Conservation (phyloP, 176 grass and related monocot species). For the Poa pratensis region DNA sequence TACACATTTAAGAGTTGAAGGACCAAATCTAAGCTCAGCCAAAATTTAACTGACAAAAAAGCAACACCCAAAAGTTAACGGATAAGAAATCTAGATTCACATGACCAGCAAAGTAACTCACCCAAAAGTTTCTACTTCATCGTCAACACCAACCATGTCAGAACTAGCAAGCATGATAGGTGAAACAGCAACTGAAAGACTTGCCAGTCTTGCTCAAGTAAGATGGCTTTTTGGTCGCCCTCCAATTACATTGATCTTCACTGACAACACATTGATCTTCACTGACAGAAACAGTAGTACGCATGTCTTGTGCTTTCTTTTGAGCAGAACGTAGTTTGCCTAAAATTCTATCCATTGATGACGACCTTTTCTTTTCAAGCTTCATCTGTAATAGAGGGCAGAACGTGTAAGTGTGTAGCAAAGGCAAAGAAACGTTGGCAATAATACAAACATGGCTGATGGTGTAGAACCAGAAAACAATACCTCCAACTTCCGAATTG, state of each 20-base stretch:
- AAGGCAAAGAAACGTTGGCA: not conserved
- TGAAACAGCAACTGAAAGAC: constrained; percentile 81
- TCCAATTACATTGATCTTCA: constrained; percentile 49
- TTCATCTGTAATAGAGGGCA: constrained; percentile 72
- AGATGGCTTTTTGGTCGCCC: constrained; percentile 46
- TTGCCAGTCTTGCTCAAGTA: constrained; percentile 48
- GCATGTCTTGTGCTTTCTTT: constrained; percentile 93
- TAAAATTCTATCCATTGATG: constrained; percentile 94
- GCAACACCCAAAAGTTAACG: no score
- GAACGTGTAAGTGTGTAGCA: constrained; percentile 1
- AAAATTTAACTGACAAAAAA: no score
- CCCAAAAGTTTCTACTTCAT: constrained; percentile 18
- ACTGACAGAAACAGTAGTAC: constrained; percentile 49
- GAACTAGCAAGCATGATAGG: constrained; percentile 66
- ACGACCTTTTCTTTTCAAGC: constrained; percentile 92
- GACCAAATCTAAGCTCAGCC: no score
- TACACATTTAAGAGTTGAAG: no score
- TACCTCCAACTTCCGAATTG: constrained; percentile 86
- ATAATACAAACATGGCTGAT: not conserved
- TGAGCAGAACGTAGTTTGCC: constrained; percentile 76
- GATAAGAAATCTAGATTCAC: not conserved
- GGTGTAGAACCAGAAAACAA: constrained; percentile 27
- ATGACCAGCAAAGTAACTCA: constrained; percentile 28
- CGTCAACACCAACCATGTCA: constrained; percentile 12
- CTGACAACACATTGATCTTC: constrained; percentile 53